Evolutionary conservation across 306 rosid genomes (phyloP).

Genomic region (Begonia peltatifolia): DNA sequence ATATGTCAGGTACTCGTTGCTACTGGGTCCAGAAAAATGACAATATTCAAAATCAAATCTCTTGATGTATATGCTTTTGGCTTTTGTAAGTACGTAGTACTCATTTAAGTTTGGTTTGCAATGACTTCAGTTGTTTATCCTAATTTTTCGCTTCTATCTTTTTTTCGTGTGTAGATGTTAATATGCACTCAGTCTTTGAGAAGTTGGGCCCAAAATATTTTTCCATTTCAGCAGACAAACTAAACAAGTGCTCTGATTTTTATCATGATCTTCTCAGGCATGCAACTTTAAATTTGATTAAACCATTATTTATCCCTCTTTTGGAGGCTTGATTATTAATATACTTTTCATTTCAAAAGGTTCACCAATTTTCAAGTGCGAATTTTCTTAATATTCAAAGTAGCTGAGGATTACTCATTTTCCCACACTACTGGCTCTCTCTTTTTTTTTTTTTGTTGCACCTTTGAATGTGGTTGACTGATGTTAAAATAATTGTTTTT

Average conservation of each 20-base stretch:
- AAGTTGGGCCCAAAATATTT: constrained; percentile 71
- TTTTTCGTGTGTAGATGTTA: constrained; percentile 1
- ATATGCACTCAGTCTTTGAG: constrained; percentile 15
- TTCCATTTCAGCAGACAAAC: constrained; percentile 47
- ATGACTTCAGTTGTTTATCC: constrained; percentile 2
- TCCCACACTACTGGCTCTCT: too few species aligned
- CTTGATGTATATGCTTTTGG: constrained; percentile 90
- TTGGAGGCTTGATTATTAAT: too few species aligned
- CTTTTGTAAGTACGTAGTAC: constrained; percentile 55
- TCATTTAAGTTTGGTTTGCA: not conserved
- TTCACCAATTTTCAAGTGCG: too few species aligned
- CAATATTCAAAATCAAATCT: constrained; percentile 64
- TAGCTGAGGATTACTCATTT: too few species aligned
- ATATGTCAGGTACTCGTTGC: constrained; percentile 74
- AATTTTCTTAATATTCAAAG: too few species aligned
- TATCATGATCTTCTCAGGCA: not conserved
- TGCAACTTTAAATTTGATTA: too few species aligned
- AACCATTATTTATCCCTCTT: too few species aligned
- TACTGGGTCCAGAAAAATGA: constrained; percentile 79
- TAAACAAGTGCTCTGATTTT: constrained; percentile 26
- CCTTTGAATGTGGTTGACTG: too few species aligned
- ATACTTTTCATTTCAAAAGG: too few species aligned
- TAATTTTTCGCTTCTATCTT: constrained; percentile 13
- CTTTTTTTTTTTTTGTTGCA: too few species aligned
- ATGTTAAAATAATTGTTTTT: too few species aligned